Conservation (phyloP, 1,284 basidiomycete genomes). For the Cryptococcus hybrid region DNA sequence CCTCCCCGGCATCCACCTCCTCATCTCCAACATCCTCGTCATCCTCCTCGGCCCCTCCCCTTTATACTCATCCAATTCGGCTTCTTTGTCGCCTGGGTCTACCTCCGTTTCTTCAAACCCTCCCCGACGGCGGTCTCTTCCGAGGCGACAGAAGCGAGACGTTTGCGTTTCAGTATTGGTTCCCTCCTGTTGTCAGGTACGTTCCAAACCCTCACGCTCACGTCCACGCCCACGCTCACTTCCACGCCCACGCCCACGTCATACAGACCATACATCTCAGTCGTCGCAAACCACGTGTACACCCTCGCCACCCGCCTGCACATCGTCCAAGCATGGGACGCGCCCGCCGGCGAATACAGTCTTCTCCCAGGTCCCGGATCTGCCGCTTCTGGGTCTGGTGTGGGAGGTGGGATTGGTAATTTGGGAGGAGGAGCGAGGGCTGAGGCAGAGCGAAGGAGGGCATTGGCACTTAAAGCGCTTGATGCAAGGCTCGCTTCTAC, state of each 20-base stretch:
- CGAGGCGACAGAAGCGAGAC: conserved; percentile 90
- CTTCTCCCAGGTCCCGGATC: conserved; percentile 69
- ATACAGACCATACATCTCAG: conserved; percentile 58
- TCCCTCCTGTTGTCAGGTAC: conserved; percentile 89
- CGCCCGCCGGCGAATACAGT: conserved; percentile 66
- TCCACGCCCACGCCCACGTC: no score
- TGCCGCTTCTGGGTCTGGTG: neutral
- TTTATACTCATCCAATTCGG: conserved; percentile 98
- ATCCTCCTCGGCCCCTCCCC: conserved; percentile 82
- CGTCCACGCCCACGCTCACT: neutral
- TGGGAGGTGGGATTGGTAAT: neutral
- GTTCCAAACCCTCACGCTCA: neutral
- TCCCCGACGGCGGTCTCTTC: conserved; percentile 56
- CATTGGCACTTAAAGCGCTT: conserved; percentile 91
- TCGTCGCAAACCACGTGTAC: conserved; percentile 68
- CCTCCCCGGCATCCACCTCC: conserved; percentile 90
- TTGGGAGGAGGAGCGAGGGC: conserved; percentile 60
- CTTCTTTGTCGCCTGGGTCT: conserved; percentile 94
- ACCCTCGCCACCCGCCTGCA: conserved; percentile 60
- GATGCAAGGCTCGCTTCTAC: conserved; percentile 76
- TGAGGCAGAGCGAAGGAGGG: conserved; percentile 86
- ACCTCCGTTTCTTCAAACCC: conserved; percentile 94
- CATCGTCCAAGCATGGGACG: conserved; percentile 77
- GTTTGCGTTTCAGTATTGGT: conserved; percentile 94
- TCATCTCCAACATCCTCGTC: conserved; percentile 84